Percentiles rank a stretch among this genome's conserved stretches.
phyloP scores from a whole-genome alignment of 164 flowering plant genomes.

The Amborella trichopoda region DNA sequence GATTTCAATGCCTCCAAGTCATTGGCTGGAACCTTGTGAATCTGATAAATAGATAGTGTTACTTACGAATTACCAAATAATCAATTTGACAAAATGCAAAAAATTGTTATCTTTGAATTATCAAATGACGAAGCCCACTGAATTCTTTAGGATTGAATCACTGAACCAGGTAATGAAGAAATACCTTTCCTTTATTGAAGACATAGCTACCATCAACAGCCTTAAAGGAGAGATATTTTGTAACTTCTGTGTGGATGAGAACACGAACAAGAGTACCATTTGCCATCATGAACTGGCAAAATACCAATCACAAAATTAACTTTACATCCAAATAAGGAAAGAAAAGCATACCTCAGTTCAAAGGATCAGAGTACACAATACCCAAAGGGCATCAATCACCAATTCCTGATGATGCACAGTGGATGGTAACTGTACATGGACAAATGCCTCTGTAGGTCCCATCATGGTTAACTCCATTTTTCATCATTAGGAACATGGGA shows the following conservation, averaged over 20 bases:
- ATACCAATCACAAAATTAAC: conserved; percentile 1
- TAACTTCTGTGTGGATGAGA: conserved; percentile 89
- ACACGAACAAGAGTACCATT: conserved; percentile 85
- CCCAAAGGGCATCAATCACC: too few species aligned
- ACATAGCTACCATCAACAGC: conserved; percentile 95
- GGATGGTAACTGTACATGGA: too few species aligned
- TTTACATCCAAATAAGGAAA: not conserved
- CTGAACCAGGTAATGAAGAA: not conserved
- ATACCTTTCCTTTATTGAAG: conserved; percentile 78
- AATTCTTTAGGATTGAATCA: not conserved
- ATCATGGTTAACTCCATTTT: too few species aligned
- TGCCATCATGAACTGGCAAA: conserved; percentile 85
- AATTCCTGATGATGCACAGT: too few species aligned
- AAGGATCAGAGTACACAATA: too few species aligned
- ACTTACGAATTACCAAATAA: not conserved
- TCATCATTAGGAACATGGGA: too few species aligned
- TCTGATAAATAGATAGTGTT: conserved; percentile 17
- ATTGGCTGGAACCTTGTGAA: conserved; percentile 94
- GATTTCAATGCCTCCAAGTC: conserved; percentile 96
- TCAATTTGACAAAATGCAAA: not conserved
- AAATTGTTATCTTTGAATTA: not conserved
- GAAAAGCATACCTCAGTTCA: not conserved
- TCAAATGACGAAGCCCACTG: not conserved
- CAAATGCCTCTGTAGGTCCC: too few species aligned
- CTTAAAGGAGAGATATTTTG: conserved; percentile 73